These are phyloP conservation scores for Lichtheimia corymbifera DNA, from an alignment of 371 early-diverging fungal genomes.

Conservation along the genomic window DNA sequence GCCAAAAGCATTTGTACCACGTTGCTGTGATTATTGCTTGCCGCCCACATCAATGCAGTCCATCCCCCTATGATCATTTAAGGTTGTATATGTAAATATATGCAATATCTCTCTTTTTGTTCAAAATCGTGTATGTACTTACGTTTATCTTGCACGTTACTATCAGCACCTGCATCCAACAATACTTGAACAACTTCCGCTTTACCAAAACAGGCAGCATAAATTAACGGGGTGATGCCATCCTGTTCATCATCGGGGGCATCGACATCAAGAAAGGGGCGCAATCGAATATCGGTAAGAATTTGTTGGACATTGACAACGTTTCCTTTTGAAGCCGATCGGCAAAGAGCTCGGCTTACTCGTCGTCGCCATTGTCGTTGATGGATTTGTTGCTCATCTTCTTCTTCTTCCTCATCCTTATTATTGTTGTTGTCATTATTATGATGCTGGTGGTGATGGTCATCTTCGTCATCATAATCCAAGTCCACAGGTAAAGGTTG, in stretches of 20 bases:
- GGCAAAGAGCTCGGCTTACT: constrained; percentile 42
- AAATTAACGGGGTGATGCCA: constrained; percentile 78
- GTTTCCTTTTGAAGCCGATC: constrained; percentile 81
- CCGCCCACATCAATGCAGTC: constrained; percentile 95
- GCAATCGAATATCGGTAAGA: constrained; percentile 51
- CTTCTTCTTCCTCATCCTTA: neutral
- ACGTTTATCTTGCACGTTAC: constrained; percentile 76
- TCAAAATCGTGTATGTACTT: constrained; percentile 19
- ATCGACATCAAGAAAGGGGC: constrained; percentile 71
- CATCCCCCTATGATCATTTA: constrained; percentile 71
- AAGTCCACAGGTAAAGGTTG: constrained; percentile 1
- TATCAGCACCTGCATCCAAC: constrained; percentile 68
- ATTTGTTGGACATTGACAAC: constrained; percentile 83
- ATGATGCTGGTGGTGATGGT: neutral
- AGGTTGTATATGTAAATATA: neutral
- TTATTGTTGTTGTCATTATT: neutral
- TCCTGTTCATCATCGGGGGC: constrained; percentile 66
- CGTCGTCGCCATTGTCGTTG: constrained; percentile 20
- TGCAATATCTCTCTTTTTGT: no score
- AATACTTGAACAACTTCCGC: constrained; percentile 61
- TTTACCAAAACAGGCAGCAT: constrained; percentile 85
- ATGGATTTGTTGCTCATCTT: constrained; percentile 14
- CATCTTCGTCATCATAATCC: constrained; percentile 14
- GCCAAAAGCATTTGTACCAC: constrained; percentile 74
- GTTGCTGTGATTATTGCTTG: constrained; percentile 78